Evolutionary conservation across 345 rosid species (phyloP), one percentile per base, ranked within the genome.

Genomic region (Garcia nutans): DNA sequence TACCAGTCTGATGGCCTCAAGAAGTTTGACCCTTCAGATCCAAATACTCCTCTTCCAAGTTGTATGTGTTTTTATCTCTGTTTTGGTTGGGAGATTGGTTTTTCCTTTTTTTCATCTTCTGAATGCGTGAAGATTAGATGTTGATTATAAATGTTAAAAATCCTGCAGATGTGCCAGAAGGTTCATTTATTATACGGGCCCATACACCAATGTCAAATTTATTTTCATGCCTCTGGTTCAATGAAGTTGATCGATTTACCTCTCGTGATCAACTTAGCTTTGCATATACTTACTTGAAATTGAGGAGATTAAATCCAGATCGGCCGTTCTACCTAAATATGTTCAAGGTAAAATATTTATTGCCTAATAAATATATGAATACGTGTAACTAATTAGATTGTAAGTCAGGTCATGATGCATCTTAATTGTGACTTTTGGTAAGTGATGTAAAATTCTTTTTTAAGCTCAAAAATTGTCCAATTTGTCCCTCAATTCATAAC

Each of bases 191-290:
- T 58, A 81, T 93, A 63, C 86, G 91, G 59, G 98, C 96, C 41
- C 97, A 91, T 79, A 96, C 97, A 50, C 90, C 97, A 62, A 93
- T 93, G 97, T 93, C 99, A 62, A 96, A 96, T 80, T 86, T 96
- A 70, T 93, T 96, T 85, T 79, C 99, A 2, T 96, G 99, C 64
- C 88, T 89, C 65, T 93, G 99, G 99, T 96, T 93, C 82, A 93
- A 92, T 74, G 97, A 96, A 84, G 96, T 96, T 74, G 87, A 90
- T 82, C 92, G 93, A 67, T 93, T 93, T 80, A 96, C 98, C 2
- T 89, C 99, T 0, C 89, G 95, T 59, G 98, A 93, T 86, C 98
- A 96, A 58, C 81, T 96, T 82, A 96, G 98, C 82, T 96, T 96
- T 87, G 99, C 91, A 59, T 95, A 92, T 80, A 88, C 99, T 4